These are phyloP conservation scores for Globisporangium abappressorium DNA, from an alignment of 352 stramenopile species.

Conservation along the genomic window DNA sequence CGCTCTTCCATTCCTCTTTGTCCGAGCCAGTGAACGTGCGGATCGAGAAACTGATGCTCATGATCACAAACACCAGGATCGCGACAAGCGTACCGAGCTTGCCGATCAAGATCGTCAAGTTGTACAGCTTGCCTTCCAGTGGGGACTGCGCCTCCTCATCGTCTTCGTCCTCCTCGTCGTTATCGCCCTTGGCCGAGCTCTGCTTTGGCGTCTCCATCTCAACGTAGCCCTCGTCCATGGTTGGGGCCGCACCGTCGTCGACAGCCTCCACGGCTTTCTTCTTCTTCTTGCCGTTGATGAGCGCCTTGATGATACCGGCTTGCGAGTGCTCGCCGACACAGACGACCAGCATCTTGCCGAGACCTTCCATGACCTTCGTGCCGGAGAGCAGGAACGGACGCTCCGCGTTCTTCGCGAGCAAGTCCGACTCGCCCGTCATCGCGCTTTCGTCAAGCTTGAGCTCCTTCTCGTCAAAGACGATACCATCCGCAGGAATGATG, in stretches of 20 bases:
- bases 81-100: constrained; percentile 52
- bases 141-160: constrained; percentile 43
- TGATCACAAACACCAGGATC: constrained; percentile 57
- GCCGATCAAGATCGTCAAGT: constrained; percentile 57
- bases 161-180: constrained; percentile 22
- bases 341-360: constrained; percentile 88
- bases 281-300: constrained; percentile 80
- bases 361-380: constrained; percentile 90
- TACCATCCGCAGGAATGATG: constrained; percentile 86
- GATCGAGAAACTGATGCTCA: constrained; percentile 53
- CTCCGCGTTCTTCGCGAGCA: constrained; percentile 69
- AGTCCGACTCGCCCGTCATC: constrained; percentile 89
- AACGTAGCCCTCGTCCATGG: constrained; percentile 37
- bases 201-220: constrained; percentile 55
- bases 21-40: constrained; percentile 29
- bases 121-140: constrained; percentile 63
- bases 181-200: constrained; percentile 6
- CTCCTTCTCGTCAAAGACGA: constrained; percentile 83
- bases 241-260: constrained; percentile 15
- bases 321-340: constrained; percentile 90
- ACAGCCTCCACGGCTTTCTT: constrained; percentile 30
- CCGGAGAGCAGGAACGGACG: constrained; percentile 90
- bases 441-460: constrained; percentile 88
- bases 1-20: constrained; percentile 27
- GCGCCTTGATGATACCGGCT: constrained; percentile 86